A percentile compares a stretch with the other conserved stretches of the same genome.
Conservation (phyloP, 73 alveolate species). For the Stentor roeselii region DNA sequence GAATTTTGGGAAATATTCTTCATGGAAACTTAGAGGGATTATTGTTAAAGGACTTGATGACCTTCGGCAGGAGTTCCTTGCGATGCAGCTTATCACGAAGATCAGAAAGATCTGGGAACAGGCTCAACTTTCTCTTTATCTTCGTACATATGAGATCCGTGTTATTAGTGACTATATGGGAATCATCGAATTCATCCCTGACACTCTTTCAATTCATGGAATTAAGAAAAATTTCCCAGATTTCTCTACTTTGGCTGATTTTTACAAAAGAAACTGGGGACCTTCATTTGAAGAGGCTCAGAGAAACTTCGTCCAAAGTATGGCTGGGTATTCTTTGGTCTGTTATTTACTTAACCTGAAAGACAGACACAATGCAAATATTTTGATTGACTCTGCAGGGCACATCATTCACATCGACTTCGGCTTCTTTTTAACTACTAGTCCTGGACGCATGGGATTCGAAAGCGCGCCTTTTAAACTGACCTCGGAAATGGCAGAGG, state of each 20-base stretch:
- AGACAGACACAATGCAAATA: conserved; percentile 97
- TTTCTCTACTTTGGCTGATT: conserved; percentile 59
- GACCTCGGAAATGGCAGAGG: conserved; percentile 88
- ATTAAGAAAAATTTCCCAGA: conserved; percentile 67
- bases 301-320: conserved; percentile 61
- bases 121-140: conserved; percentile 58
- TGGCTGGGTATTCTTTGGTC: conserved; percentile 88
- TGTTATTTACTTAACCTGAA: conserved; percentile 89
- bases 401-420: conserved; percentile 94
- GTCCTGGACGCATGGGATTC: conserved; percentile 95
- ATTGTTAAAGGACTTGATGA: conserved; percentile 87
- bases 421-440: conserved; percentile 88
- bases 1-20: conserved; percentile 45
- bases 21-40: conserved; percentile 74
- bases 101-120: conserved; percentile 67
- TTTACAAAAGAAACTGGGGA: conserved; percentile 65
- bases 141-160: conserved; percentile 76
- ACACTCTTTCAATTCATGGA: conserved; percentile 73
- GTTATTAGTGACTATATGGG: conserved; percentile 82
- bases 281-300: conserved; percentile 59
- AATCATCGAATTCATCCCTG: conserved; percentile 76
- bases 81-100: conserved; percentile 76
- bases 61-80: conserved; percentile 82
- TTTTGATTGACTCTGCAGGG: conserved; percentile 89
- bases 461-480: conserved; percentile 98